Base-by-base conservation (phyloP, 2,329 filamentous ascomycete genomes). In the Nemania bipapillata region DNA sequence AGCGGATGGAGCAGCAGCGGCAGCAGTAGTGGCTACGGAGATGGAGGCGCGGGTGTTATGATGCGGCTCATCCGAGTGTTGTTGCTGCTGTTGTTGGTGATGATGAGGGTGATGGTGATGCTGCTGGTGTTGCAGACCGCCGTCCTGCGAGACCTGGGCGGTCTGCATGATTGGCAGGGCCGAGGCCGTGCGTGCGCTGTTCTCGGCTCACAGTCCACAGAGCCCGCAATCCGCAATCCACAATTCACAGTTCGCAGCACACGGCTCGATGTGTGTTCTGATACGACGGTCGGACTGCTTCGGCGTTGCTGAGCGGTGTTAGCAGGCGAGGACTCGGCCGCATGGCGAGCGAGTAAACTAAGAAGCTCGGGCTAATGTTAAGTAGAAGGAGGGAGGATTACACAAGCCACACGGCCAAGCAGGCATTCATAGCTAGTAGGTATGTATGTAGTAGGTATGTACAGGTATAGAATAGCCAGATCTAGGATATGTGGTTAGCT, bases 351-450 rank as follows among this genome's bases (percentile, higher is more conserved):
- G 73, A 73, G 72, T 64, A 66, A 57, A 67, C 59, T 68, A 75
- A 20, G 22, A 32, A 28, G 53, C 77, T 83, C 82, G 81, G 82
- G 82, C 76, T 82, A 83, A 84, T 84, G 81, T 79, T 84, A 80
- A 77, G 79, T 76, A 80, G 81, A 82, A 74, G 73, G 77, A 73
- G 65, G 66, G 62, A 65, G 71, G 69, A 67, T 17, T n/a, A 42
- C 40, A 24, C 20, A 5, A 45, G 40, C 4, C 15, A 12, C 8
- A 28, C 17, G 3, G 11, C 7, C 22, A 17, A 12, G 26, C 4
- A 17, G 49, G 24, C 45, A 45, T n/a, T n/a, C n/a, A n/a, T n/a
- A n/a, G n/a, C n/a, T n/a, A n/a, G n/a, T n/a, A n/a, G n/a, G n/a
- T n/a, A n/a, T n/a, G n/a, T n/a, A n/a, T n/a, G n/a, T n/a, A n/a